Base-by-base conservation (phyloP, 2,329 filamentous ascomycete genomes). In the Sporothrix variecibatus region DNA sequence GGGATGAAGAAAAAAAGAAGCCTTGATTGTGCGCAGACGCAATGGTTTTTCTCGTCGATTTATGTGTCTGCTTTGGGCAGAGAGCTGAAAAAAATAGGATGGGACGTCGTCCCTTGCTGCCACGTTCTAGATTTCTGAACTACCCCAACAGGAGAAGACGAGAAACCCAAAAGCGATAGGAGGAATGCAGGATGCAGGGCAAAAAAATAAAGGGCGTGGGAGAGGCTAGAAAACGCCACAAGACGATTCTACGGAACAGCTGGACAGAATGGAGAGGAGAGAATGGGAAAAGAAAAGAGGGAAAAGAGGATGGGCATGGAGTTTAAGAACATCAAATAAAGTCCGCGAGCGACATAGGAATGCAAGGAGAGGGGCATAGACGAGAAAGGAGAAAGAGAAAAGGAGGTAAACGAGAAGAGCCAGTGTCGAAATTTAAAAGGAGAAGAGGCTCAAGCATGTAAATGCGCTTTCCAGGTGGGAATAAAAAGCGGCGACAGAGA, bases 161-260 rank as follows among this genome's bases (percentile, higher is more conserved):
- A 71, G 40, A 23, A 62, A n/a, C 12, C 43, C 26, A 38, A 23
- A 12, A 11, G 17, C 11, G 43, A 51, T 8, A 34, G 65, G 7
- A 34, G 17, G 8, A 26, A 15, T 15, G 60, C 2, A 43, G 17
- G 60, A 64, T 23, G 8, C 11, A 49, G 64, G 43, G 40, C 5
- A 40, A 40, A 26, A 68, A 46, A 49, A 31, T 51, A 53, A 46
- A 51, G 40, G 46, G 43, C 56, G 46, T n/a, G 68, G 60, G 56
- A 34, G 51, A 12, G 60, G 34, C n/a, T 67, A 67, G 31, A 38
- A 38, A 62, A 71, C 23, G 69, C 69, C 69, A 62, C 28, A 38
- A 70, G 31, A 70, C 31, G 34, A 40, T 60, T 43, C 51, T 43
- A 20, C 51, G 34, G 34, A 20, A 43, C 11, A 56, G 9, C 15